Conservation (phyloP, 2,329 filamentous ascomycete species). For the Sporothrix variecibatus region DNA sequence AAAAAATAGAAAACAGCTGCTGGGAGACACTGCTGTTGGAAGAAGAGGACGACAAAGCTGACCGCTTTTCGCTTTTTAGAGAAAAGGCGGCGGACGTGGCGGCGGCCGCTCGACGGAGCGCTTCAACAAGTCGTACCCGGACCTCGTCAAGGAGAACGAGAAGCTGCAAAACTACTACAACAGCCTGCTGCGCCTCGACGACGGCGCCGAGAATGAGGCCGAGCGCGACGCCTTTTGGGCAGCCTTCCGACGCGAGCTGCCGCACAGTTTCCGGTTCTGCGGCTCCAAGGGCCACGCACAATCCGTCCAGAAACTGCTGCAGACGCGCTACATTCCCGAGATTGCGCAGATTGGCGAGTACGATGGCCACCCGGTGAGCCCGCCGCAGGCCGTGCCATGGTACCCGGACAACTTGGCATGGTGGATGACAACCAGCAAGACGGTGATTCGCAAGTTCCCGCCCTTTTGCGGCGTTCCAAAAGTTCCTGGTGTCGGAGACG, state of each 20-base stretch:
- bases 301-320: constrained; percentile 83
- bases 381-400: constrained; percentile 82
- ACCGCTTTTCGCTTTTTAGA: constrained; percentile 26
- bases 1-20: no score
- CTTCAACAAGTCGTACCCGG: constrained; percentile 51
- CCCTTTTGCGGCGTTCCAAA: constrained; percentile 97
- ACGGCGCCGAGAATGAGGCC: constrained; percentile 46
- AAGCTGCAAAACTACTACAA: constrained; percentile 88
- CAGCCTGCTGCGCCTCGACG: constrained; percentile 70
- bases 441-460: constrained; percentile 87
- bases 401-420: constrained; percentile 95
- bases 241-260: constrained; percentile 78
- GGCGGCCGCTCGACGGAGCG: constrained; percentile 44
- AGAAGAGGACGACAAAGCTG: not conserved
- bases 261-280: constrained; percentile 97
- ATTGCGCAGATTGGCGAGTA: constrained; percentile 81
- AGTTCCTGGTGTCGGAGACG: constrained; percentile 96
- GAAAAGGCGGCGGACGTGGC: constrained; percentile 39
- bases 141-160: constrained; percentile 77
- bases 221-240: constrained; percentile 85
- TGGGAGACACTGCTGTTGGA: not conserved
- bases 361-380: constrained; percentile 78
- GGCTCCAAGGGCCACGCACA: constrained; percentile 96
- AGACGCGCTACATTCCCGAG: constrained; percentile 85
- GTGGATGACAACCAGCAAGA: constrained; percentile 98